Evolutionary conservation across 1,284 basidiomycete genomes (phyloP), one percentile per base, ranked within the genome.

Genomic region (Pseudozyma thailandica): DNA sequence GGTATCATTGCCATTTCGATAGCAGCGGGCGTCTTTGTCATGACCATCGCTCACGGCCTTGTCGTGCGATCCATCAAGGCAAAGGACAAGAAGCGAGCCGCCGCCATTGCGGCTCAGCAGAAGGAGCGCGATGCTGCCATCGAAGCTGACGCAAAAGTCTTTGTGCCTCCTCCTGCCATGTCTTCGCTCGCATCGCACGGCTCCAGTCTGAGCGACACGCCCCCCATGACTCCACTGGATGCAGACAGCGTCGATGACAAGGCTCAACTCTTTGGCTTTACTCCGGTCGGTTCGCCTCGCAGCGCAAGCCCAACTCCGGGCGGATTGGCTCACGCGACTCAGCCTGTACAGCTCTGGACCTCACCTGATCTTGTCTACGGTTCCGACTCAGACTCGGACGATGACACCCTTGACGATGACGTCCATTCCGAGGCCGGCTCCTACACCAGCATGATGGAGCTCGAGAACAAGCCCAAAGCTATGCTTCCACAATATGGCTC

Each of bases 21-120:
- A 16, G 69, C 72, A 15, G 62, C 48, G 2, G 77, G 72, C 25
- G 39, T 77, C 48, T 74, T 78, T 23, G 28, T 71, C 50, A 68
- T 75, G 64, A 62, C 72, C 37, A 64, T 78, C 42, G 55, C 72
- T 3, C 72, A 78, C 31, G 77, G 70, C 20, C 53, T 71, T 41
- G 57, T 74, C 30, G 62, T 68, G 15, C 61, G 72, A 10, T 59
- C 53, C 20, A 58, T 74, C 68, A 66, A 68, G 61, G 61, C 59
- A 0, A 57, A 72, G 39, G 53, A 63, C 46, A 71, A 72, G 60
- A 64, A 64, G 53, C 49, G 62, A 6, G 48, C 56, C 25, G 68
- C 70, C 16, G 52, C 51, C 48, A 50, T 63, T 37, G 62, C 62
- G 16, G 59, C 59, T 30, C 59, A 62, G 26, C 48, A 63, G 27